phyloP scores from a whole-genome alignment of 2,329 filamentous ascomycete species.

The Emericellopsis atlantica region DNA sequence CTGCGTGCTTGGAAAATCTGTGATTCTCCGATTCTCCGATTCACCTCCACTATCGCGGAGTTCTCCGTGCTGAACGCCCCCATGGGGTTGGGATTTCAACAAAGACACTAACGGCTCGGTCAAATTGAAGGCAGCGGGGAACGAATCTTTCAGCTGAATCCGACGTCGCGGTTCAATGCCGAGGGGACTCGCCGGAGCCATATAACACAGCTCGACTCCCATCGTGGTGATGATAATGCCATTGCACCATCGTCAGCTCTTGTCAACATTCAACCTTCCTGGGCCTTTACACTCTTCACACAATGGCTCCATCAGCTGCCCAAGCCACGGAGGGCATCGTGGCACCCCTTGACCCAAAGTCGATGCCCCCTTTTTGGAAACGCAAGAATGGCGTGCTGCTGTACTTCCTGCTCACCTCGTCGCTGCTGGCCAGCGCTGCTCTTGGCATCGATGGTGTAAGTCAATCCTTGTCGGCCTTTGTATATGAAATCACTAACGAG shows the following conservation, averaged over 20 bases:
- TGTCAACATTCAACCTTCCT: too few species aligned
- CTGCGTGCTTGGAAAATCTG: neutral
- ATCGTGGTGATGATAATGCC: too few species aligned
- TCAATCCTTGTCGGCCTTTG: slow-evolving; percentile 1
- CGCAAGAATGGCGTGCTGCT: slow-evolving; percentile 27
- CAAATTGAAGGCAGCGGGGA: too few species aligned
- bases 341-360: slow-evolving; percentile 16
- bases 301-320: slow-evolving; percentile 19
- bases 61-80: neutral
- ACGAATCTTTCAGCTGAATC: too few species aligned
- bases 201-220: too few species aligned
- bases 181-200: too few species aligned
- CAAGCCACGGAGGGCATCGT: slow-evolving; percentile 15
- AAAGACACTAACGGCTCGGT: too few species aligned
- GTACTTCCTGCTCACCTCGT: slow-evolving; percentile 28
- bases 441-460: slow-evolving; percentile 27
- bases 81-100: neutral
- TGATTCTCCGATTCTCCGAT: slow-evolving; percentile 5
- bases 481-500: neutral
- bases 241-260: too few species aligned
- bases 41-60: neutral
- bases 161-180: too few species aligned
- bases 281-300: neutral
- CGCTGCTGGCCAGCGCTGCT: slow-evolving; percentile 25
- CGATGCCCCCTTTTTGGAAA: slow-evolving; percentile 19